Base-by-base conservation (phyloP, 805 yeast species). In the Zygotorulaspora sp. region DNA sequence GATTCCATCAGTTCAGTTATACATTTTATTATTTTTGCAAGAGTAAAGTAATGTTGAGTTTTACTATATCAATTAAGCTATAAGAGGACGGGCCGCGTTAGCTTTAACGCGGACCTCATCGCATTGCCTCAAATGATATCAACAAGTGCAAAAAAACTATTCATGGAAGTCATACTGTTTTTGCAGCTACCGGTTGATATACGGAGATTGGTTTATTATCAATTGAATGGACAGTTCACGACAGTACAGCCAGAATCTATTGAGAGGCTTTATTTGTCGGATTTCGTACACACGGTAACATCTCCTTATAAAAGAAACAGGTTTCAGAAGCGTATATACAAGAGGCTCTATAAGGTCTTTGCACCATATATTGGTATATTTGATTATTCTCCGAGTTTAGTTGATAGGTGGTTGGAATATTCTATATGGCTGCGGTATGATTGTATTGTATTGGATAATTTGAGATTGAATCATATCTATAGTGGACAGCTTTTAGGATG, bases 361-460 rank as follows among this genome's bases (percentile, higher is more conserved):
- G 32, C 46, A 6, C 41, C 49, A 9, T 57, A 48, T 38, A 32
- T 57, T 9, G 45, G 43, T 9, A 43, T 53, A 13, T 59, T 57
- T 40, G 57, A 50, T 26, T 49, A 56, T 31, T 30, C 46, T n/a
- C 52, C 52, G 2, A 39, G 40, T 5, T 34, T 57, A 14, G 35
- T 57, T 3, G 41, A 38, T 10, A 19, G 39, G 10, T 61, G 63
- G 63, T 32, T 56, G 4, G 42, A 42, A 5, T 52, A 47, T 35
- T 40, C 55, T 3, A 27, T 47, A 2, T 55, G 60, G 57, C 32
- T 59, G 13, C 35, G 58, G 12, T 58, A 53, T 36, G 65, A 61
- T 39, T 38, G 53, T 10, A 42, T 61, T n/a, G 43, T 53, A 9
- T 35, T 57, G 24, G 65, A 61, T 40, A 49, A 53, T 32, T 26